Base-by-base conservation (phyloP, 352 stramenopile species). In the Pythium angustatum region DNA sequence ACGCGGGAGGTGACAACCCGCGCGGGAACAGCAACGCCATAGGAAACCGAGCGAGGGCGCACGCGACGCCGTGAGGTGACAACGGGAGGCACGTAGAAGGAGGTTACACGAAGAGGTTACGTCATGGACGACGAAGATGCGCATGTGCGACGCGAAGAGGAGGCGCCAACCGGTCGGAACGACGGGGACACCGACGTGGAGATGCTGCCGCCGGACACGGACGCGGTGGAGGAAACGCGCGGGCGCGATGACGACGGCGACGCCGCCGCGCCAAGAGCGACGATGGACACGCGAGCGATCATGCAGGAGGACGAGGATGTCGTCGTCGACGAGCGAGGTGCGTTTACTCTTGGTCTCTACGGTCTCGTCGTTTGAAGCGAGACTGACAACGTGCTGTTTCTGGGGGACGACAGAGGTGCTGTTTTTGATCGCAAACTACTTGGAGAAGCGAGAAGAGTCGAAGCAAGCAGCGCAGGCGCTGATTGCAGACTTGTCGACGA, bases 381-480 rank as follows among this genome's bases (percentile, higher is more conserved):
- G 15, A 57, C 28, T 82, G 22, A 56, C 43, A 22, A 11, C 6
- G 51, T 53, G 26, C 26, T 38, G n/a, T 28, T 38, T 34, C 41
- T 24, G 17, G 47, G 5, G 4, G 31, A 22, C 14, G 19, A 30
- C 40, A 74, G 87, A 96, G 71, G 75, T 96, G 28, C 85, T 87
- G 55, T 96, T 94, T 71, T 72, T 96, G 52, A 91, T 96, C 61
- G 87, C 87, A 1, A 84, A 94, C 62, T 96, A 91, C 63, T 56
- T 96, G 24, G 88, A 88, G 65, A 87, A 86, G 31, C 76, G 69
- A 1, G 85, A 80, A 2, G 66, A 72, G 40, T 96, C 84, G 33
- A 65, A 77, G 34, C 81, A 81, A 33, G 83, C 87, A 4, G 87
- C 87, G 0, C 75, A 87, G 30, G 55, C 66, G 49, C 57, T 96